Percentiles rank a stretch among this genome's conserved stretches.
Evolutionary conservation across 2,329 filamentous ascomycete genomes (phyloP).

Genomic region (Thielaviopsis punctulata): DNA sequence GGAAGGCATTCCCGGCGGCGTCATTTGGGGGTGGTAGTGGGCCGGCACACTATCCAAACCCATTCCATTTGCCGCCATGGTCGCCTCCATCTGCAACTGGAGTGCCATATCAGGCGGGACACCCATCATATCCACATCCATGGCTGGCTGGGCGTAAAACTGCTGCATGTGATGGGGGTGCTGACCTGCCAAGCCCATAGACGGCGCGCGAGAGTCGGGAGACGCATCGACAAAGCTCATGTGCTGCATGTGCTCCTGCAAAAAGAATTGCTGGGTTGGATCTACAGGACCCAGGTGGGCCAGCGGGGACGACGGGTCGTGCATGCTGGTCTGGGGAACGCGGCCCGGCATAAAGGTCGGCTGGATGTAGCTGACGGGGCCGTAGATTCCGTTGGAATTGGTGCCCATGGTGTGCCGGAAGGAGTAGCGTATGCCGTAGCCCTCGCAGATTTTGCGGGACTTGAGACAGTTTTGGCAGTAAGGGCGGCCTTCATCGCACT

Average conservation of each 20-base stretch:
- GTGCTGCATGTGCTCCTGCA: neutral
- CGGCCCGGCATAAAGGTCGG: neutral
- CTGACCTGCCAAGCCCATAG: neutral
- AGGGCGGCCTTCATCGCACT: conserved; percentile 82
- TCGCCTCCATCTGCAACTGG: neutral
- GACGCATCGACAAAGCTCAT: neutral
- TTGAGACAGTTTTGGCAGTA: conserved; percentile 74
- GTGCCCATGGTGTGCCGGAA: conserved; percentile 58
- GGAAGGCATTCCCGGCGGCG: neutral
- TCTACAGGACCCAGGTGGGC: neutral
- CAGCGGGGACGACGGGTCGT: conserved; percentile 18
- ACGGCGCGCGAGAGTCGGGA: neutral
- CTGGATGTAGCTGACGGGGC: neutral
- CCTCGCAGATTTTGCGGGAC: conserved; percentile 68
- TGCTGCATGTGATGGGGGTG: neutral
- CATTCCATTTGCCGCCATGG: neutral
- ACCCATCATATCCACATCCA: neutral
- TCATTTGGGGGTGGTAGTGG: neutral
- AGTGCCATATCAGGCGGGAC: neutral
- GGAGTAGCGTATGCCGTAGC: conserved; percentile 64
- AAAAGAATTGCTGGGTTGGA: neutral
- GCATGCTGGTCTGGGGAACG: neutral
- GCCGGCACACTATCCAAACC: neutral
- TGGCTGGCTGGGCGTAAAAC: neutral
- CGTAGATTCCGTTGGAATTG: conserved; percentile 18